Evolutionary conservation across 2,329 filamentous ascomycete species (phyloP).

Genomic region (Verticillium zaregamsianum): DNA sequence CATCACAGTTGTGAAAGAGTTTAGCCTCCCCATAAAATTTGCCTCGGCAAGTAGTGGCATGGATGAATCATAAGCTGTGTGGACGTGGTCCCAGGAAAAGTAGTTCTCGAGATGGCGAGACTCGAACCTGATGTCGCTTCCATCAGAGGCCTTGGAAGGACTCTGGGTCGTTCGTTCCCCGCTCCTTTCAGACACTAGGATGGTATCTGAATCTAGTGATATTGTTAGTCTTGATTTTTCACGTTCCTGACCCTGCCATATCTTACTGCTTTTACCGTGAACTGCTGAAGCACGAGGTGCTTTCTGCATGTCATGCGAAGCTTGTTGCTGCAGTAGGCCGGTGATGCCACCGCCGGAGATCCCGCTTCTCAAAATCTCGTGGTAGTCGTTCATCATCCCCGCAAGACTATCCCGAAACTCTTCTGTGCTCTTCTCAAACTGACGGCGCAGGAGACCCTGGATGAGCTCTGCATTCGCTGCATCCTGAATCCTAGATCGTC

Average conservation of each 20-base stretch:
- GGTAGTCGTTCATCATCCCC: background rate
- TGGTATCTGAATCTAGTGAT: too few species aligned
- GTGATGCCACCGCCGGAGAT: background rate
- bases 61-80: background rate
- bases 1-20: constrained; percentile 7
- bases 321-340: constrained; percentile 2
- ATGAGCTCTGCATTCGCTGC: background rate
- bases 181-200: too few species aligned
- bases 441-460: background rate
- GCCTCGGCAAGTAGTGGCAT: constrained; percentile 4
- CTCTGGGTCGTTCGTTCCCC: background rate
- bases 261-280: background rate
- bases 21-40: constrained; percentile 6
- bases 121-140: constrained; percentile 5
- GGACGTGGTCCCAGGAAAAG: constrained; percentile 8
- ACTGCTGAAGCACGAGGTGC: too few species aligned
- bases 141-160: background rate
- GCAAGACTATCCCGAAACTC: background rate
- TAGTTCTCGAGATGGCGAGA: constrained; percentile 11
- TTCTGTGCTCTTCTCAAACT: background rate
- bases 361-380: background rate
- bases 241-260: too few species aligned
- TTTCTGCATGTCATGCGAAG: background rate
- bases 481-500: background rate
- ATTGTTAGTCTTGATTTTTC: background rate